Evolutionary conservation across 2,329 filamentous ascomycete species (phyloP), one percentile per base, ranked within the genome.

Genomic region (Phyllosticta citrichinensis): DNA sequence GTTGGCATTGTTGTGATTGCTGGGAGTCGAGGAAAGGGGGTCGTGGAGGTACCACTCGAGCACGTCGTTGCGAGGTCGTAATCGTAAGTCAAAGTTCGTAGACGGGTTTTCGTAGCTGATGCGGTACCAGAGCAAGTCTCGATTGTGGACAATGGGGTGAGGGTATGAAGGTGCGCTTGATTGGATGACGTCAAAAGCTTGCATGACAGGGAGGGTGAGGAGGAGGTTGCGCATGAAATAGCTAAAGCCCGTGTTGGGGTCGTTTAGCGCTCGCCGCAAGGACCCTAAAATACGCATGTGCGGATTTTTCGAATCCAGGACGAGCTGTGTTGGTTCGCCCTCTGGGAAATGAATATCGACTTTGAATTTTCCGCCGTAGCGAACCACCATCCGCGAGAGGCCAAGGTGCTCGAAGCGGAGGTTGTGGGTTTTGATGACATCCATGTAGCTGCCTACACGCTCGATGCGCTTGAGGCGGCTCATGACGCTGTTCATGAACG

Each of bases 391-490:
- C 63, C 82, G 78, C 65, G 78, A 77, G 60, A 93, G 77, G 17
- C 82, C 84, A 60, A 87, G 79, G 51, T 80, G 76, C 65, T 86
- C 80, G 68, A 82, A 81, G 52, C 76, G 76, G 40, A 88, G 80
- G 57, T 80, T 78, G 65, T 82, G 78, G 64, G 78, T 76, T 60
- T 83, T 77, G 64, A 92, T 81, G 1, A 86, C 84, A 53, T 85
- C 81, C 25, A 91, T 78, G 67, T 89, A 89, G 52, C 82, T 81
- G 50, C 90, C 85, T 27, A 94, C 79, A 20, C 87, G 83, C 67
- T 88, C 84, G 62, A 94, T 82, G 12, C 85, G 82, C 65, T 83
- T 81, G 54, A 91, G 76, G 27, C 85, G 80, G 57, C 80, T 76
- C 63, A 79, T 76, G 20, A 91, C 77, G n/a, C 78, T 75, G 3